Conservation (phyloP, 2,329 filamentous ascomycete genomes). For the Ceratocystis harringtonii region DNA sequence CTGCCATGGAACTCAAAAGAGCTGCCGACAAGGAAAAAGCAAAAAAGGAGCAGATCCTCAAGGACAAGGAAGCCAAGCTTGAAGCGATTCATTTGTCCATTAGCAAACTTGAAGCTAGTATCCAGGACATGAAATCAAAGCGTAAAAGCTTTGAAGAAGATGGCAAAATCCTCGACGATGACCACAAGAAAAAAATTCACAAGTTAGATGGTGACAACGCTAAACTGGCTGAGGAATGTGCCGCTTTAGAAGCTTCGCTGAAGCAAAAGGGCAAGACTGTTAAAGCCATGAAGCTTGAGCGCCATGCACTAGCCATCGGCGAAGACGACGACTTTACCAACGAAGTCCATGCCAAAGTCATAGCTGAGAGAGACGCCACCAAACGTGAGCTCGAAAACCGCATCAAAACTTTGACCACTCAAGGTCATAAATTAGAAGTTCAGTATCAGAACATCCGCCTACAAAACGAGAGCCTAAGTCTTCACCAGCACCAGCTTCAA, state of each 20-base stretch:
- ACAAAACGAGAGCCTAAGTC: slow-evolving; percentile 33
- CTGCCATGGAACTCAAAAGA: slow-evolving; percentile 67
- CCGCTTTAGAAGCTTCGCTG: slow-evolving; percentile 55
- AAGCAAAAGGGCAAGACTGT: slow-evolving; percentile 49
- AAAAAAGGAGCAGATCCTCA: slow-evolving; percentile 59
- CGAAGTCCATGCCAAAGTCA: slow-evolving; percentile 27
- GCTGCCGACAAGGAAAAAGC: slow-evolving; percentile 62
- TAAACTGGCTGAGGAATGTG: slow-evolving; percentile 48
- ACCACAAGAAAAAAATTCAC: slow-evolving; percentile 37
- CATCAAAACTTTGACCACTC: slow-evolving; percentile 23
- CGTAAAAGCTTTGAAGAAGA: slow-evolving; percentile 40
- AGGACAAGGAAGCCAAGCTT: slow-evolving; percentile 53
- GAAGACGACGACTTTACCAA: slow-evolving; percentile 44
- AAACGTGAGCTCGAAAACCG: slow-evolving; percentile 11
- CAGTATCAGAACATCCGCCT: slow-evolving; percentile 26
- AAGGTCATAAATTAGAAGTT: slow-evolving; percentile 31
- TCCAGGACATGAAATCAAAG: slow-evolving; percentile 43
- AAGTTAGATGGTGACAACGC: slow-evolving; percentile 41
- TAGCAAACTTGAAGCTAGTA: slow-evolving; percentile 50
- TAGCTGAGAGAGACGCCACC: slow-evolving; percentile 8
- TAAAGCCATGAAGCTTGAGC: slow-evolving; percentile 56
- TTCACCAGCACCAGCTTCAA: slow-evolving; percentile 28
- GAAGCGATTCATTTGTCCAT: slow-evolving; percentile 57
- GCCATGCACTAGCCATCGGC: slow-evolving; percentile 47
- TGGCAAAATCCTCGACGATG: slow-evolving; percentile 35